Conservation (phyloP, 1,139 yeast genomes). For the Suhomyces guaymorum region DNA sequence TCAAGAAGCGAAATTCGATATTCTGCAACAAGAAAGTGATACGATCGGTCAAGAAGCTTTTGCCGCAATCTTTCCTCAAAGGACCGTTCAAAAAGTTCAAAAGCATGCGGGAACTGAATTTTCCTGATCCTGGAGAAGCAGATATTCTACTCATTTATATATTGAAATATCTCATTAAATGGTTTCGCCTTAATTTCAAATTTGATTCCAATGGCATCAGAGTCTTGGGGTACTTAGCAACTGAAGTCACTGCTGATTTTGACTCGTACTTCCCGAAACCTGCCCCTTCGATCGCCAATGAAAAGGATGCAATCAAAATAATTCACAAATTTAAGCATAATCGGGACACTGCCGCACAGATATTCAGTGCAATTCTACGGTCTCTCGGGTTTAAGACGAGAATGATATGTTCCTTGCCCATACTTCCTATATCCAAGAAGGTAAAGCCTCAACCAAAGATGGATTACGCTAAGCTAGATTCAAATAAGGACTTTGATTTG, state of each 20-base stretch:
- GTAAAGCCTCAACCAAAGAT: constrained; percentile 27
- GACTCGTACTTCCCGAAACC: constrained; percentile 25
- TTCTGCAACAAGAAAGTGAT: constrained; percentile 23
- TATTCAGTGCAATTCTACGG: constrained; percentile 35
- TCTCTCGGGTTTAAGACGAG: constrained; percentile 36
- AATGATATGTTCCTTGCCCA: constrained; percentile 37
- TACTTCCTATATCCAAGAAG: constrained; percentile 22
- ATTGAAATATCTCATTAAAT: constrained; percentile 37
- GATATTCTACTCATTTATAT: constrained; percentile 33
- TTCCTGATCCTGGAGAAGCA: constrained; percentile 9
- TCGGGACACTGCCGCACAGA: constrained; percentile 40
- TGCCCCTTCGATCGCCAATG: constrained; percentile 18
- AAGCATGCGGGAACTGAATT: neutral
- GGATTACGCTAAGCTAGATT: constrained; percentile 22
- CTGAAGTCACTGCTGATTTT: constrained; percentile 5
- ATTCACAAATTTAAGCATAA: constrained; percentile 34
- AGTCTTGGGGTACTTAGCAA: constrained; percentile 32
- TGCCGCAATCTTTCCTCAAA: constrained; percentile 28
- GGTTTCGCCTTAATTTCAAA: constrained; percentile 40
- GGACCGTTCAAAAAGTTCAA: constrained; percentile 19
- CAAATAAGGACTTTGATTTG: constrained; percentile 37
- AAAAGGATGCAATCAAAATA: constrained; percentile 19
- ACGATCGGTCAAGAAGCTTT: constrained; percentile 26
- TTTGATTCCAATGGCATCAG: constrained; percentile 37
- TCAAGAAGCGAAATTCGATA: constrained; percentile 26